phyloP scores from a whole-genome alignment of 176 grass and related monocot species.

The Eleusine coracana region DNA sequence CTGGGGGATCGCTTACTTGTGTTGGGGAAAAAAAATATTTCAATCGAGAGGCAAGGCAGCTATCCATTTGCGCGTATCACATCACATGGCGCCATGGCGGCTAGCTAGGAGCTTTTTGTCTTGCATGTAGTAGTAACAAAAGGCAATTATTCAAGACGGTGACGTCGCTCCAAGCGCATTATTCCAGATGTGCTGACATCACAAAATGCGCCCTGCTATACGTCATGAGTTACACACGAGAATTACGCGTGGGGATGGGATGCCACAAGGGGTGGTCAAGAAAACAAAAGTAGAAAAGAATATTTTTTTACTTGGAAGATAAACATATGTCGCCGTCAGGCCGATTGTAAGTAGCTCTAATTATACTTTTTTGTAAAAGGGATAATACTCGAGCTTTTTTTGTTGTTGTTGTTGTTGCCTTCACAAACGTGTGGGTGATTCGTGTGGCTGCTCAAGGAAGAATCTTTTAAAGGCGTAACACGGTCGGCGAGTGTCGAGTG shows the following conservation, averaged over 20 bases:
- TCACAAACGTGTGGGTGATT: constrained; percentile 40
- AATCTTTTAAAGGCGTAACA: background rate
- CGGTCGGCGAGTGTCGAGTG: background rate
- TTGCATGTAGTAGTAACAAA: background rate
- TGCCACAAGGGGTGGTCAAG: background rate
- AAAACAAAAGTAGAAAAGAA: background rate
- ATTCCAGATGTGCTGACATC: background rate
- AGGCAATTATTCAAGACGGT: background rate
- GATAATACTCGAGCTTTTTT: background rate
- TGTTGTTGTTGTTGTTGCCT: background rate
- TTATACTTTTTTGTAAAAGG: background rate
- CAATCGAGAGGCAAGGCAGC: constrained; percentile 12
- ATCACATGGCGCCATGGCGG: too few species aligned
- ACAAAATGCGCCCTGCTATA: background rate
- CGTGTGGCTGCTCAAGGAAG: background rate
- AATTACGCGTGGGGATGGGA: background rate
- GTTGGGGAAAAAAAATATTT: background rate
- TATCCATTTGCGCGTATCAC: background rate
- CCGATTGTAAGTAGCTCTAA: background rate
- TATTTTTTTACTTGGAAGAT: background rate
- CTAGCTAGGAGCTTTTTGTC: background rate
- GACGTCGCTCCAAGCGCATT: background rate
- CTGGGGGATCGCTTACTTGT: background rate
- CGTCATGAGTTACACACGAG: background rate
- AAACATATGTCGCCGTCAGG: constrained; percentile 15